These are phyloP conservation scores for Rhamnella rubrinervis DNA, from an alignment of 331 rosid species.

Conservation along the genomic window DNA sequence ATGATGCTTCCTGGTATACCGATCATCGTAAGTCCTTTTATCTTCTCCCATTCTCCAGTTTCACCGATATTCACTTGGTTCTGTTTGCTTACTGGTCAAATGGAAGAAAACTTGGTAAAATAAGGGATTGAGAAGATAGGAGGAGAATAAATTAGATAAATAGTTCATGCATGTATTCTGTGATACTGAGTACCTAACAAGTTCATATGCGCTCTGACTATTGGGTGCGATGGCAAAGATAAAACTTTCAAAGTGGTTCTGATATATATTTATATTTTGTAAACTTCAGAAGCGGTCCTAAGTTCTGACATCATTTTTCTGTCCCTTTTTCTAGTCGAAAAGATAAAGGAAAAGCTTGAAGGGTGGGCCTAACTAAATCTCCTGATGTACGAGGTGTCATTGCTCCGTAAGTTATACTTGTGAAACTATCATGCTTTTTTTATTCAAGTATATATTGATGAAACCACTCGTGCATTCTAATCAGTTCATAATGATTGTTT, in stretches of 20 bases:
- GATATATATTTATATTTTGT: neutral
- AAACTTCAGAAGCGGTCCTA: neutral
- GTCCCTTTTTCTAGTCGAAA: constrained; percentile 42
- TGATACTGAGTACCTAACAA: no score
- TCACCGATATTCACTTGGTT: neutral
- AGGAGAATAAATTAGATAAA: no score
- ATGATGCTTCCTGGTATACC: constrained; percentile 97
- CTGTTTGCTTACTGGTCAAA: constrained; percentile 6
- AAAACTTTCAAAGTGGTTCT: neutral
- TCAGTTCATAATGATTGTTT: neutral
- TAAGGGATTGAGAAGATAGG: no score
- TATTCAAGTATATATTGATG: neutral
- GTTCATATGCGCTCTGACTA: neutral
- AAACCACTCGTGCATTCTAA: neutral
- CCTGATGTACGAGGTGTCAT: constrained; percentile 81
- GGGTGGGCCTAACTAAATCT: constrained; percentile 76
- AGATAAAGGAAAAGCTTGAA: constrained; percentile 63
- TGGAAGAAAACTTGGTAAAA: neutral
- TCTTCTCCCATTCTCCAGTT: neutral
- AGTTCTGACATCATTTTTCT: neutral
- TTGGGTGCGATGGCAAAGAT: no score
- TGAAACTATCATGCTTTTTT: neutral
- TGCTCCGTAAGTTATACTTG: constrained; percentile 77
- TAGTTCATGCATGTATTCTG: no score
- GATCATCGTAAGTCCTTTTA: constrained; percentile 68